A percentile compares a stretch with the other conserved stretches of the same genome.
Evolutionary conservation across 257 asterid genomes (phyloP).

Genomic region (Nicotiana paniculata): DNA sequence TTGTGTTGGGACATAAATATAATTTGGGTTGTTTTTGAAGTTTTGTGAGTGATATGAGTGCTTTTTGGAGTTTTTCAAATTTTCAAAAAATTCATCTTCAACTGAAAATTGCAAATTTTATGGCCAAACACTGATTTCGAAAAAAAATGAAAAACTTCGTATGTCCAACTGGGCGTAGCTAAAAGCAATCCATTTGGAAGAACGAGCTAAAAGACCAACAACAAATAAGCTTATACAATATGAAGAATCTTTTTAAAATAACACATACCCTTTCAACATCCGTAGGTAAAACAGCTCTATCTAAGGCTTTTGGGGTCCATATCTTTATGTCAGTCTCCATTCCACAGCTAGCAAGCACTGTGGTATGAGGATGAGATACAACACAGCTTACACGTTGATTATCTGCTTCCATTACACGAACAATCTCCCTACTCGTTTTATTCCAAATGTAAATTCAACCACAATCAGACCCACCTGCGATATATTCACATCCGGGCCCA

Average conservation of each 20-base stretch:
- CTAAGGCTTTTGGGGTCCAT: background rate
- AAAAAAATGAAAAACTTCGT: too few species aligned
- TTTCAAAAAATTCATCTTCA: too few species aligned
- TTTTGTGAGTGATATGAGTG: too few species aligned
- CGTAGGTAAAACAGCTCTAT: background rate
- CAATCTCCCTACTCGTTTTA: conserved; percentile 61
- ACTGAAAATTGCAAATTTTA: too few species aligned
- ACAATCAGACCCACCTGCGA: conserved; percentile 83
- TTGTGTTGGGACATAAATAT: too few species aligned
- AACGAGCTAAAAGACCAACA: too few species aligned
- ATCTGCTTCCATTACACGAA: conserved; percentile 83
- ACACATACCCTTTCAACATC: background rate
- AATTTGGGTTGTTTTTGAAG: too few species aligned
- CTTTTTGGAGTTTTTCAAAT: too few species aligned
- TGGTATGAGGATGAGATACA: conserved; percentile 68
- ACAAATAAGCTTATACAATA: too few species aligned
- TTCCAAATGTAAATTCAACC: conserved; percentile 89
- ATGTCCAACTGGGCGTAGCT: too few species aligned
- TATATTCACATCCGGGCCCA: conserved; percentile 80
- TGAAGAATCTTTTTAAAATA: background rate
- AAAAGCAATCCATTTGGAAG: too few species aligned
- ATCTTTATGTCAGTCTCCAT: background rate
- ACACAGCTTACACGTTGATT: conserved; percentile 59
- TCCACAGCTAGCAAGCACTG: background rate
- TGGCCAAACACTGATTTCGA: too few species aligned